A percentile compares a stretch with the other conserved stretches of the same genome.
These are phyloP conservation scores for Hibiscus tridactylites DNA, from an alignment of 345 rosid genomes.

Conservation along the genomic window DNA sequence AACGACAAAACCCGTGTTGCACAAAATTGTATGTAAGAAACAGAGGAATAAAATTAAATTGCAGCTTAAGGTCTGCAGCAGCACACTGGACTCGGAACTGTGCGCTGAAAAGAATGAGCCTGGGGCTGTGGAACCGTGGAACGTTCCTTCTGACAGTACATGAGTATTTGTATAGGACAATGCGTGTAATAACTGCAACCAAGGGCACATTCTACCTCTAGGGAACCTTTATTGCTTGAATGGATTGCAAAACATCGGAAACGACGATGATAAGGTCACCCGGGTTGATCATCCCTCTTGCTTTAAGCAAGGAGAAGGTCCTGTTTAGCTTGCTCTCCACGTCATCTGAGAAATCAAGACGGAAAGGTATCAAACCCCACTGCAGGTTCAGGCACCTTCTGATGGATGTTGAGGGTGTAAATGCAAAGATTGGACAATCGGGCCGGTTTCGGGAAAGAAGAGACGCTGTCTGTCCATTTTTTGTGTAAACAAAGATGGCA, in stretches of 20 bases:
- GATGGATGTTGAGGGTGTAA: conserved; percentile 9
- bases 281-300: conserved; percentile 19
- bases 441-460: conserved; percentile 21
- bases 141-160: neutral
- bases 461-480: conserved; percentile 20
- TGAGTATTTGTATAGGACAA: too few relatives aligned
- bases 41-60: neutral
- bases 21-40: neutral
- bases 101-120: neutral
- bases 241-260: conserved; percentile 17
- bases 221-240: conserved; percentile 22
- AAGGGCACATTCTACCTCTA: neutral
- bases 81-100: neutral
- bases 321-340: conserved; percentile 20
- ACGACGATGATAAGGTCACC: conserved; percentile 25
- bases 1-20: too few relatives aligned
- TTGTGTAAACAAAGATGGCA: conserved; percentile 25
- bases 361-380: conserved; percentile 27
- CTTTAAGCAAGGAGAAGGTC: conserved; percentile 19
- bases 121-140: neutral
- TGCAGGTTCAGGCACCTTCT: conserved; percentile 21
- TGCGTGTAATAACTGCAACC: too few relatives aligned
- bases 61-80: neutral
- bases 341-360: conserved; percentile 20
- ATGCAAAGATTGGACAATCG: conserved; percentile 23